Evolutionary conservation across 805 yeast genomes (phyloP), one percentile per base, ranked within the genome.

Genomic region (Kodamaea kaohsiungensis): DNA sequence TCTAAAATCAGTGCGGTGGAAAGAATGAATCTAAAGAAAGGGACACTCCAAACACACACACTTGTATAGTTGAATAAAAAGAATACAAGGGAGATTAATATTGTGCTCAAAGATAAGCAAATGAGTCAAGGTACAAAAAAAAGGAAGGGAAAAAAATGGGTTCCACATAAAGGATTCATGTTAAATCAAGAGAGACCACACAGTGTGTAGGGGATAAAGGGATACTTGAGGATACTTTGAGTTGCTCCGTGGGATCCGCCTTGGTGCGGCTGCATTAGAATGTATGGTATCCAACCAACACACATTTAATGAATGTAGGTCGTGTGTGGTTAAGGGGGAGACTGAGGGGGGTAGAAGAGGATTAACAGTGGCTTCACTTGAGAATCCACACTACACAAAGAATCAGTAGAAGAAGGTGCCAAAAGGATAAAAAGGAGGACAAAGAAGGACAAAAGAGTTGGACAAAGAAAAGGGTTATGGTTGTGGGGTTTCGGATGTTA

Each of bases 251-350:
- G 35, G 35, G 12, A 30, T 30, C 35, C 35, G 35, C 35, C 35
- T 30, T 30, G 13, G 13, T 30, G 35, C 13, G 35, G 35, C 43
- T 15, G 43, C 15, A 16, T 22, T 4, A 22, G 25, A 22, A 22
- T 22, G 25, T 22, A 22, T 22, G 25, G 25, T 22, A 22, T 22
- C 25, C 25, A 22, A 22, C 25, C 25, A 22, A 22, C 25, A 22
- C 25, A 22, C 25, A n/a, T 22, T 22, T 4, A 22, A 4, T 22
- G 25, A 22, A 22, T 22, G 25, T 45, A 10, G 48, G 48, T 45
- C 48, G 48, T 45, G 48, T 45, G 48, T 27, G 48, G 48, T 45
- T 45, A 45, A 45, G 48, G 48, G 48, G 19, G 16, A 27, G 37
- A 3, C 6, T 2, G 12, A 30, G 15, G 10, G 27, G 46, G 25